phyloP scores from a whole-genome alignment of 495 filamentous ascomycete species.

The Annulohypoxylon moriforme region DNA sequence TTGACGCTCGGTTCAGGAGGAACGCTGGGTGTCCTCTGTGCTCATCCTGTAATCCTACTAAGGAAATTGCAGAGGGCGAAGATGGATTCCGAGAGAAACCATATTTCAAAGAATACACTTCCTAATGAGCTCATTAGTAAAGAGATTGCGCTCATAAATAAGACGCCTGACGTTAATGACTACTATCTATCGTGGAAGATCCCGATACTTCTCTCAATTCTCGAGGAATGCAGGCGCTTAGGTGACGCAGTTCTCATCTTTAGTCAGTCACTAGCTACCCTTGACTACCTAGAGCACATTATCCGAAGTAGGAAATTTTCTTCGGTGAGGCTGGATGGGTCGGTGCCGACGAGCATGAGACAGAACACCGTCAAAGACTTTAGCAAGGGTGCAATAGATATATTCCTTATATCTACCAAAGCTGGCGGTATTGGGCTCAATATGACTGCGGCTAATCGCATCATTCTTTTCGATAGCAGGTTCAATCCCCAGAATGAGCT shows the following conservation, averaged over 20 bases:
- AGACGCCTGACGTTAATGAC: constrained; percentile 45
- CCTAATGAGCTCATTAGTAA: constrained; percentile 50
- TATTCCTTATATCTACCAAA: constrained; percentile 85
- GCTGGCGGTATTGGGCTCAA: constrained; percentile 89
- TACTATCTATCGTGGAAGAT: constrained; percentile 71
- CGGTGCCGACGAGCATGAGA: constrained; percentile 62
- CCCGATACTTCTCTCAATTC: constrained; percentile 70
- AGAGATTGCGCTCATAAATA: constrained; percentile 44
- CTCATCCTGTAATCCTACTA: constrained; percentile 76
- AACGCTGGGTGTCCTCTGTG: constrained; percentile 74
- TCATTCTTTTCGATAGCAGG: constrained; percentile 78
- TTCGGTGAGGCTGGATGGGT: constrained; percentile 74
- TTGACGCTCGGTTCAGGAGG: constrained; percentile 55
- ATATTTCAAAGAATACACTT: constrained; percentile 38
- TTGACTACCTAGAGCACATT: constrained; percentile 73
- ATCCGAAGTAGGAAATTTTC: constrained; percentile 57
- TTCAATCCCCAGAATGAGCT: constrained; percentile 86
- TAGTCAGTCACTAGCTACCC: constrained; percentile 74
- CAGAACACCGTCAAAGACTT: constrained; percentile 73
- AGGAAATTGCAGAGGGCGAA: constrained; percentile 61
- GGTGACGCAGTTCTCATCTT: constrained; percentile 85
- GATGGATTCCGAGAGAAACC: constrained; percentile 19
- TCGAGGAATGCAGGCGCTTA: constrained; percentile 66
- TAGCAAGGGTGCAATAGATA: constrained; percentile 61
- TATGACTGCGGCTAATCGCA: constrained; percentile 81